phyloP scores from a whole-genome alignment of 2,329 filamentous ascomycete genomes.

The Trichoderma lentiforme region DNA sequence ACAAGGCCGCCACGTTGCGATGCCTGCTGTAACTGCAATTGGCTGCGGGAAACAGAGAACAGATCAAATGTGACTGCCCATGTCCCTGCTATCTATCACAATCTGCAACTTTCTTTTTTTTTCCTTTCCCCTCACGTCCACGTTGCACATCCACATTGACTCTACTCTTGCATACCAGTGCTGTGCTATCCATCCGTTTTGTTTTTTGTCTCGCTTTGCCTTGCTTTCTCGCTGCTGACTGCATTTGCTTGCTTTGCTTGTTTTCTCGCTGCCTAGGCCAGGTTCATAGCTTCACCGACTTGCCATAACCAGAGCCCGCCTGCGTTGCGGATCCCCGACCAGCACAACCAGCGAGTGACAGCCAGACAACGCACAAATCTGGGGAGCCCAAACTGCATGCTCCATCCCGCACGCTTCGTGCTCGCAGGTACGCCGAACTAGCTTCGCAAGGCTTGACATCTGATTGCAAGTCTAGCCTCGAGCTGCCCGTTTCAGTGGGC shows the following conservation, averaged over 20 bases:
- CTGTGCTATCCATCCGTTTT: not conserved
- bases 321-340: not conserved
- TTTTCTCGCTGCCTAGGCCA: not conserved
- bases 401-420: not conserved
- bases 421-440: conserved; percentile 2
- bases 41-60: not conserved
- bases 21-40: not conserved
- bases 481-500: not conserved
- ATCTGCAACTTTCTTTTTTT: not conserved
- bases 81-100: not conserved
- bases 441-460: not conserved
- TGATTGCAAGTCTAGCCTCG: conserved; percentile 10
- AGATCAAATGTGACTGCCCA: not conserved
- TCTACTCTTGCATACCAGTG: not conserved
- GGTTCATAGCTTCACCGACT: not conserved
- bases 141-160: not conserved
- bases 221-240: not conserved
- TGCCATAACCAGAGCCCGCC: not conserved
- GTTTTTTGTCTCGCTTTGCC: not conserved
- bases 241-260: not conserved
- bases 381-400: not conserved
- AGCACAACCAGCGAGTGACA: conserved; percentile 10
- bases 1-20: not conserved
- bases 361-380: not conserved
- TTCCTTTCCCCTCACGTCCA: not conserved